Conservation (phyloP, 129 eudicot species). For the Ambrosia trifida region DNA sequence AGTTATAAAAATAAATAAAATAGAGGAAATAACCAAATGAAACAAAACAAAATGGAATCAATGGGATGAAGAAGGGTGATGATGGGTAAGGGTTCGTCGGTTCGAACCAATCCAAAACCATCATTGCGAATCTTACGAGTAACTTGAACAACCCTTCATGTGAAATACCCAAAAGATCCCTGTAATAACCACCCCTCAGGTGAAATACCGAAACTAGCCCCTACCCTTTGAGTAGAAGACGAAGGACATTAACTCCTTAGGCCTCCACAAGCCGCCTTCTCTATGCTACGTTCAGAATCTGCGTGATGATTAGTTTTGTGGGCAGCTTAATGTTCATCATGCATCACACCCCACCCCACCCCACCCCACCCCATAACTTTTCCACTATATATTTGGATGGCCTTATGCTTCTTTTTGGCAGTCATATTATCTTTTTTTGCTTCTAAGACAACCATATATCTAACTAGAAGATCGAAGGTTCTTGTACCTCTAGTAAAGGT, state of each 20-base stretch:
- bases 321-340: background rate
- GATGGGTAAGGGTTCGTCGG: slow-evolving; percentile 50
- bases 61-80: slow-evolving; percentile 37
- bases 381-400: slow-evolving; percentile 28
- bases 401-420: slow-evolving; percentile 37
- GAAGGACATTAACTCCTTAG: slow-evolving; percentile 50
- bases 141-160: slow-evolving; percentile 32
- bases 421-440: background rate
- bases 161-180: slow-evolving; percentile 18
- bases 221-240: slow-evolving; percentile 36
- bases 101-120: slow-evolving; percentile 71
- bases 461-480: slow-evolving; percentile 4
- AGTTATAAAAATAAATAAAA: background rate
- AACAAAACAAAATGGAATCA: slow-evolving; percentile 31
- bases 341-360: slow-evolving; percentile 9
- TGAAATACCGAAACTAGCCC: slow-evolving; percentile 32
- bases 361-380: slow-evolving; percentile 10
- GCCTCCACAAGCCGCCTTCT: slow-evolving; percentile 68
- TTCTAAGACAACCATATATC: background rate
- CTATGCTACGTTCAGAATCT: slow-evolving; percentile 18
- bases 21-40: slow-evolving; percentile 23
- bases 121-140: slow-evolving; percentile 82
- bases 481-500: slow-evolving; percentile 19
- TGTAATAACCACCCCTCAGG: background rate
- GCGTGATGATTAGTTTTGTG: slow-evolving; percentile 20